Evolutionary conservation across 2,329 filamentous ascomycete genomes (phyloP), one percentile per base, ranked within the genome.

Genomic region (Teratosphaeria pseudoeucalypti): DNA sequence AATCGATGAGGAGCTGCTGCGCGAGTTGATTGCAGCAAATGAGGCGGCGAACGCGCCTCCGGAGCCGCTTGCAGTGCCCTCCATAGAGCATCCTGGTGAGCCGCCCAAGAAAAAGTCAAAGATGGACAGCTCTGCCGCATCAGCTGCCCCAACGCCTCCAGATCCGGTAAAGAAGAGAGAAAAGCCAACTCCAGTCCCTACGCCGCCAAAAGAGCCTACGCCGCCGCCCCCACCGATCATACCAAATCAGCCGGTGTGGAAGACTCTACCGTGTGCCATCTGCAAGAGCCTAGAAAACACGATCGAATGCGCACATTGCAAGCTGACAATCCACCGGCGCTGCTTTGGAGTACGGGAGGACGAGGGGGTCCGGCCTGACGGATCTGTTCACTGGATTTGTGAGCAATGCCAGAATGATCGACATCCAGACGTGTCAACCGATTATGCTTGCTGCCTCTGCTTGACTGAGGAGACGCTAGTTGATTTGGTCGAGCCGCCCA

Each of bases 401-500:
- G 94, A 97, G 74, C 95, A 92, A 83, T 99, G 94, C 74, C 81
- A 85, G 43, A 99, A 99, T 70, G 94, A 99, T 71, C 90, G 91
- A 72, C 92, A 87, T 68, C 91, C 92, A 5, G 86, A 90, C 65
- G 87, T 95, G 53, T 96, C 94, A n/a, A 92, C 95, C 60, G 85
- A 88, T 70, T 97, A 97, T 74, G 89, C 92, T 76, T 99, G 94
- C 74, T 87, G 95, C 56, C 79, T 99, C 37, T 99, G 94, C 71
- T 89, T 94, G 14, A 82, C 96, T 14, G 87, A 90, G 60, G 81
- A 84, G 66, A 95, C 88, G 0, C 86, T 90, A 57, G 85, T 90
- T 64, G 90, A 96, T 63, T 85, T 95, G 66, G 85, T 94, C 64
- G 91, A 95, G 70, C 83, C 87, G 19, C 86, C 91, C 1, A 95